A percentile compares a stretch with the other conserved stretches of the same genome.
phyloP scores from a whole-genome alignment of 2,329 filamentous ascomycete genomes.

The Colletotrichum liaoningense region DNA sequence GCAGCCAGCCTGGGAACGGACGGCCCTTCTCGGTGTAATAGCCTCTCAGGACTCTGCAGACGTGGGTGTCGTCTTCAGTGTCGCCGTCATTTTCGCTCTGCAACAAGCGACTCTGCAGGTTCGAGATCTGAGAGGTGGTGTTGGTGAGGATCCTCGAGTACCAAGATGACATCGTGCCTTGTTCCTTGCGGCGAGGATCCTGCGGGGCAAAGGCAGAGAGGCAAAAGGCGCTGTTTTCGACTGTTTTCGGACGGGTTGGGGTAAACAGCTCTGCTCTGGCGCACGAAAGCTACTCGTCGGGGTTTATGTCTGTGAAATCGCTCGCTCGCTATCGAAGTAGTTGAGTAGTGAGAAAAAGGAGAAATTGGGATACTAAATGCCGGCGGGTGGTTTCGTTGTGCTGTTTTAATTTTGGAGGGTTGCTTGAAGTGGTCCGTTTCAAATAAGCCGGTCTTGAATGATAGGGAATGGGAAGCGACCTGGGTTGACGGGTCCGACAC shows the following conservation, averaged over 20 bases:
- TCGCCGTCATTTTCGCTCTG: slow-evolving; percentile 75
- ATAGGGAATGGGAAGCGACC: slow-evolving; percentile 29
- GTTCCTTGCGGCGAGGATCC: slow-evolving; percentile 33
- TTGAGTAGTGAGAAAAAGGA: not conserved
- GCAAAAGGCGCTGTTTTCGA: not conserved
- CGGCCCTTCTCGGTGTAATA: slow-evolving; percentile 93
- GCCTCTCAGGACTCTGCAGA: slow-evolving; percentile 89
- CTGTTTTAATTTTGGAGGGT: slow-evolving; percentile 17
- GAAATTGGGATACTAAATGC: not conserved
- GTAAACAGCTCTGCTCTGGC: slow-evolving; percentile 25
- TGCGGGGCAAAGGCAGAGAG: slow-evolving; percentile 21
- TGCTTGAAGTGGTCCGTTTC: slow-evolving; percentile 35
- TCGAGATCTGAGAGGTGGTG: slow-evolving; percentile 73
- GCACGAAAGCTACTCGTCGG: not conserved
- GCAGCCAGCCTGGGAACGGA: slow-evolving; percentile 86
- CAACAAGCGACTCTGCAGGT: slow-evolving; percentile 77
- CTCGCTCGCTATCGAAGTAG: slow-evolving; percentile 2
- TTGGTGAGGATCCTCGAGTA: slow-evolving; percentile 79
- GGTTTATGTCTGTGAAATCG: not conserved
- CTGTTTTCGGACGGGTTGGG: slow-evolving; percentile 26
- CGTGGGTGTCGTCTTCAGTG: slow-evolving; percentile 91
- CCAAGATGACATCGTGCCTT: slow-evolving; percentile 77
- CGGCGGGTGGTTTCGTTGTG: slow-evolving; percentile 21
- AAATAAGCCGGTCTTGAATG: slow-evolving; percentile 32
- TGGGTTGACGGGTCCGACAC: slow-evolving; percentile 23